A percentile compares a stretch with the other conserved stretches of the same genome.
Conservation (phyloP, 495 filamentous ascomycete species). For the Hypoxylon fuscum region DNA sequence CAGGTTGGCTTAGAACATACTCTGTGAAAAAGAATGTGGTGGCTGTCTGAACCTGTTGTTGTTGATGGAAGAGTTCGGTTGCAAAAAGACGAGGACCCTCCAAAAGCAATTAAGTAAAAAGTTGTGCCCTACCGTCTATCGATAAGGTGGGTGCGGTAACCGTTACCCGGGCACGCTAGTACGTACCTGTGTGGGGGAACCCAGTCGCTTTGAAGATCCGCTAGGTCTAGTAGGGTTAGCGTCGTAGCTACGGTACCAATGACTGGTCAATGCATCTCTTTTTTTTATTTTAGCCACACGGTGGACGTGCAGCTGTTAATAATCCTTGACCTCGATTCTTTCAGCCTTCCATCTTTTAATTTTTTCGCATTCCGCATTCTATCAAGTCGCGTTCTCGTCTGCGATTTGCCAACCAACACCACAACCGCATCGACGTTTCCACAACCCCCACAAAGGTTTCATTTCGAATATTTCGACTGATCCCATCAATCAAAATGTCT, state of each 20-base stretch:
- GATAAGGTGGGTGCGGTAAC: too few relatives aligned
- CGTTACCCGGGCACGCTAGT: too few relatives aligned
- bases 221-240: background rate
- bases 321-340: conserved; percentile 37
- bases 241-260: background rate
- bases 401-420: conserved; percentile 18
- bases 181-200: too few relatives aligned
- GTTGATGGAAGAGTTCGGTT: background rate
- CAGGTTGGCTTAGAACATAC: conserved; percentile 2
- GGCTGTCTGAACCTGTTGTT: background rate
- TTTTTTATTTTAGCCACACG: conserved; percentile 18
- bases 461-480: conserved; percentile 10
- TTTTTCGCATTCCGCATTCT: conserved; percentile 28
- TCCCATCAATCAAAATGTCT: conserved; percentile 69
- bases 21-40: background rate
- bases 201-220: background rate
- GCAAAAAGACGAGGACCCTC: too few relatives aligned
- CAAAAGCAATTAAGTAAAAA: conserved; percentile 14
- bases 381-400: conserved; percentile 10
- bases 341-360: conserved; percentile 30
- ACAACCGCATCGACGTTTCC: conserved; percentile 2
- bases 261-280: background rate
- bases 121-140: conserved; percentile 16
- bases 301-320: conserved; percentile 12
- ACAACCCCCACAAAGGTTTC: conserved; percentile 8